These are phyloP conservation scores for Mimosa bimucronata DNA, from an alignment of 306 rosid genomes.

Conservation along the genomic window DNA sequence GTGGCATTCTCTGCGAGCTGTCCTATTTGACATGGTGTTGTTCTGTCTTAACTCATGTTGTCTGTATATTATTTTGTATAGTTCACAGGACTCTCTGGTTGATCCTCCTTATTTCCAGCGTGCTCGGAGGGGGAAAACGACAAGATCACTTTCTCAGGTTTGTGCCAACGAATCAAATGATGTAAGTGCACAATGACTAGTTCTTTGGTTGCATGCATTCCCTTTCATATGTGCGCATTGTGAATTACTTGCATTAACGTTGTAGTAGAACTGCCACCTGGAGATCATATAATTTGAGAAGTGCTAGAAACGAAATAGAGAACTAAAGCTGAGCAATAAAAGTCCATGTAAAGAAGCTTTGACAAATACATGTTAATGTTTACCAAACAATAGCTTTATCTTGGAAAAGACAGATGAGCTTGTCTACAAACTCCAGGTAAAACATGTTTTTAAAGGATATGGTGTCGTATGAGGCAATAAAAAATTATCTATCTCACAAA, in stretches of 20 bases:
- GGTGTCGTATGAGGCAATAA: constrained; percentile 14
- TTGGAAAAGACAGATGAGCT: constrained; percentile 12
- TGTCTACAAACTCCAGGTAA: constrained; percentile 4
- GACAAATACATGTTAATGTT: not conserved
- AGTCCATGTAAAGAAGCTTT: not conserved
- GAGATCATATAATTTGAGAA: not conserved
- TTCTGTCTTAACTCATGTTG: not conserved
- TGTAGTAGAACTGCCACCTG: constrained; percentile 4
- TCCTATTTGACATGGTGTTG: not conserved
- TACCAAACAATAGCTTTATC: not conserved
- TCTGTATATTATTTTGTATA: constrained; percentile 26
- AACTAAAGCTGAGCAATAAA: constrained; percentile 9
- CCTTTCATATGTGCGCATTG: not conserved
- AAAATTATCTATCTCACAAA: constrained; percentile 5
- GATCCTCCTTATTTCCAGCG: constrained; percentile 87
- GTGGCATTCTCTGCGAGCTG: not conserved
- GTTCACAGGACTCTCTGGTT: constrained; percentile 75
- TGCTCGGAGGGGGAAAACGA: constrained; percentile 65
- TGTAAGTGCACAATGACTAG: constrained; percentile 39
- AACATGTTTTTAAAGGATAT: constrained; percentile 6
- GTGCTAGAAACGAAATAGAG: not conserved
- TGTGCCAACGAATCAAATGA: constrained; percentile 45
- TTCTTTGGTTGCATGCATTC: constrained; percentile 15
- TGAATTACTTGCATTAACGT: constrained; percentile 5
- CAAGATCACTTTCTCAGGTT: constrained; percentile 42